Percentiles rank a stretch among this genome's conserved stretches.
phyloP scores from a whole-genome alignment of 306 rosid species.

The Abrus pulchellus region DNA sequence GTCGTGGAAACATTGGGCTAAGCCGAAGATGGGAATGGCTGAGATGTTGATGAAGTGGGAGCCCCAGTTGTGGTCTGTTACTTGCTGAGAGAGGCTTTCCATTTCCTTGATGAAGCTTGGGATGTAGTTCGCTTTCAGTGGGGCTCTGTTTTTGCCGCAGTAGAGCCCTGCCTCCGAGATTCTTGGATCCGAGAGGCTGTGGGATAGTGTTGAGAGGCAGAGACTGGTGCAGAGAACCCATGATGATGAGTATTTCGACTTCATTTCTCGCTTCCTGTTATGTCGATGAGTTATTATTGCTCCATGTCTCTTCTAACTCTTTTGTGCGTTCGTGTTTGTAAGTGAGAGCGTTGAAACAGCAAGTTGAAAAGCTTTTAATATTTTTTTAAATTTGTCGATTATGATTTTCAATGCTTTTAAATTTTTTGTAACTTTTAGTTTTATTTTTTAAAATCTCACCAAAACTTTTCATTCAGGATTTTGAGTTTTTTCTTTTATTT shows the following conservation, averaged over 20 bases:
- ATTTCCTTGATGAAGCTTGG: conserved; percentile 75
- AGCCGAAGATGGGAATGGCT: conserved; percentile 62
- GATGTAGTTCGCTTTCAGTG: conserved; percentile 47
- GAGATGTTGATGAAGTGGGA: conserved; percentile 58
- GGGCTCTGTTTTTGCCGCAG: conserved; percentile 60
- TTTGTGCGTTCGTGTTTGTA: no score
- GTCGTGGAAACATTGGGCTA: conserved; percentile 79
- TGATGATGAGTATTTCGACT: conserved; percentile 17
- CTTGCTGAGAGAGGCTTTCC: conserved; percentile 63
- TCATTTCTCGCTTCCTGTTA: not conserved
- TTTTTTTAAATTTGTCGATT: no score
- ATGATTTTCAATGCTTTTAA: no score
- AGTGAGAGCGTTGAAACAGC: no score
- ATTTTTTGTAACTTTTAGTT: no score
- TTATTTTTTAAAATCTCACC: no score
- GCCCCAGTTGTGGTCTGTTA: conserved; percentile 54
- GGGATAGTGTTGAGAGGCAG: conserved; percentile 39
- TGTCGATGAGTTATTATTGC: no score
- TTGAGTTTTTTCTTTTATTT: no score
- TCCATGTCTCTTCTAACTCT: no score
- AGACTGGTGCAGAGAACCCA: conserved; percentile 39
- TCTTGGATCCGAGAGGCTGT: conserved; percentile 66
- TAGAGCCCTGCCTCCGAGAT: conserved; percentile 57
- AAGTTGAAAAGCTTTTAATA: no score
- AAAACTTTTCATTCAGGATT: no score